Evolutionary conservation across 2,329 filamentous ascomycete genomes (phyloP).

Genomic region (Monosporascus ibericus): DNA sequence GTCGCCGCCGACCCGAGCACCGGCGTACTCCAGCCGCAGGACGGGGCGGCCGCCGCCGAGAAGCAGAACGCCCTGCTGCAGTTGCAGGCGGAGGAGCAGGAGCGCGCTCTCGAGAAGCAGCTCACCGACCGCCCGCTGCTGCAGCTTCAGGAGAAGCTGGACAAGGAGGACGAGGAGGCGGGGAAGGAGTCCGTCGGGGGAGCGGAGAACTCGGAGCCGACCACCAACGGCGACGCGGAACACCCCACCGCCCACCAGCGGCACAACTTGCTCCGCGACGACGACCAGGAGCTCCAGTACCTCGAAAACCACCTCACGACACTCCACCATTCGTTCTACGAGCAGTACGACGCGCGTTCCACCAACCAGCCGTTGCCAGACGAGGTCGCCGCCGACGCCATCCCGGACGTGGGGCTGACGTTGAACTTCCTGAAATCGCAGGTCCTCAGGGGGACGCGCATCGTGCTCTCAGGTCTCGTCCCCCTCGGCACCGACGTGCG

Average conservation of each 20-base stretch:
- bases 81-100: slow-evolving; percentile 77
- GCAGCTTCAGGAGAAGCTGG: slow-evolving; percentile 87
- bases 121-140: slow-evolving; percentile 80
- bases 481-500: slow-evolving; percentile 74
- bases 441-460: slow-evolving; percentile 66
- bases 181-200: slow-evolving; percentile 42
- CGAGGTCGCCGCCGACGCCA: slow-evolving; percentile 39
- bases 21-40: slow-evolving; percentile 9
- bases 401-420: slow-evolving; percentile 83
- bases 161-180: slow-evolving; percentile 70
- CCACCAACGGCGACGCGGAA: slow-evolving; percentile 20
- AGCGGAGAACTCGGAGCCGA: slow-evolving; percentile 30
- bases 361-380: slow-evolving; percentile 36
- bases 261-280: slow-evolving; percentile 79
- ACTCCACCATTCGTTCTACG: slow-evolving; percentile 76
- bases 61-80: slow-evolving; percentile 47
- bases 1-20: not conserved
- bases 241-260: slow-evolving; percentile 36
- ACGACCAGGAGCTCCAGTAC: slow-evolving; percentile 74
- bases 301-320: slow-evolving; percentile 70
- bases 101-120: slow-evolving; percentile 81
- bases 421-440: slow-evolving; percentile 74
- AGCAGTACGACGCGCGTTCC: slow-evolving; percentile 64
- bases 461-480: slow-evolving; percentile 88
- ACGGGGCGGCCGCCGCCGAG: slow-evolving; percentile 11